Evolutionary conservation across 78 protist species (phyloP).

Genomic region (Planoprotostelium fungivorum): DNA sequence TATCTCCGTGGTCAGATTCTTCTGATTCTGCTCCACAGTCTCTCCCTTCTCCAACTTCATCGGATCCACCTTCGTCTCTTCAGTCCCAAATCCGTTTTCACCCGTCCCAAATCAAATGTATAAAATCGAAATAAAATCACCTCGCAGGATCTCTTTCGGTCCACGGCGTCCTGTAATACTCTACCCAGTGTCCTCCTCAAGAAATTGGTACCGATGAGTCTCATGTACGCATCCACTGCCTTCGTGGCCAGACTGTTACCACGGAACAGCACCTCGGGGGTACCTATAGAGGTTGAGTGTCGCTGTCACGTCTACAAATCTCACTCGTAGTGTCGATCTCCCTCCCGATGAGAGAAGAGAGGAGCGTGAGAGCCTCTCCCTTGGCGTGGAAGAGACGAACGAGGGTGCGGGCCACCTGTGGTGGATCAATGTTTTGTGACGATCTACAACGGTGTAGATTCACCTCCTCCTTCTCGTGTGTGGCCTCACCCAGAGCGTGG

Average conservation of each 20-base stretch:
- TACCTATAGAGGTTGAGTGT: too few species aligned
- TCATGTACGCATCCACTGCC: constrained; percentile 52
- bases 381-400: constrained; percentile 46
- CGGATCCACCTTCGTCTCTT: constrained; percentile 62
- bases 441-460: background rate
- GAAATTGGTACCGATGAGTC: constrained; percentile 44
- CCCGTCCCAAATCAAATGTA: background rate
- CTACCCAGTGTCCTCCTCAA: constrained; percentile 37
- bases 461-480: background rate
- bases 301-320: background rate
- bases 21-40: constrained; percentile 27
- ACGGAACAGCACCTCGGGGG: constrained; percentile 62
- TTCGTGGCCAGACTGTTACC: constrained; percentile 78
- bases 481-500: background rate
- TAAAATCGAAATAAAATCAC: background rate
- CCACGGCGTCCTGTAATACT: constrained; percentile 23
- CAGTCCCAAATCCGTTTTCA: too few species aligned
- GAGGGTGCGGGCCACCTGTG: constrained; percentile 19
- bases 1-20: constrained; percentile 24
- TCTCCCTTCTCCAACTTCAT: constrained; percentile 46
- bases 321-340: constrained; percentile 51
- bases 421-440: background rate
- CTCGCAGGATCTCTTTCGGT: constrained; percentile 42
- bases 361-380: constrained; percentile 6
- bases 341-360: constrained; percentile 23